phyloP scores from a whole-genome alignment of 1,139 yeast genomes.

The Hyphopichia buzzinii region DNA sequence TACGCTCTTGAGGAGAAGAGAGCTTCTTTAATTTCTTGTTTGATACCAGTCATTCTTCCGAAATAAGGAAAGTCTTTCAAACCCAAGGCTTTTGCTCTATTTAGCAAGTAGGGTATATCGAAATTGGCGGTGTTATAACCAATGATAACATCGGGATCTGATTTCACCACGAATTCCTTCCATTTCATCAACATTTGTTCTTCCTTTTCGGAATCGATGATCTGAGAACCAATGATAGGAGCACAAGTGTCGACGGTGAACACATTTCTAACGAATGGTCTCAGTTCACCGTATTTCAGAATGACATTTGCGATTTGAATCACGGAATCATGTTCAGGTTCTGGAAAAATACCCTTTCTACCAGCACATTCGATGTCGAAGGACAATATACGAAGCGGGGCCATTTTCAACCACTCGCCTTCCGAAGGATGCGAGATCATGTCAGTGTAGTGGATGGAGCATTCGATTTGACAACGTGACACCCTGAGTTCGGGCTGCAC shows the following conservation, averaged over 20 bases:
- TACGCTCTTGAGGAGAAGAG: slow-evolving; percentile 92
- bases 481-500: slow-evolving; percentile 37
- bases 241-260: slow-evolving; percentile 91
- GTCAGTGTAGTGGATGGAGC: slow-evolving; percentile 63
- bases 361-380: slow-evolving; percentile 99
- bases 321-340: slow-evolving; percentile 88
- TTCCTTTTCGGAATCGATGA: slow-evolving; percentile 73
- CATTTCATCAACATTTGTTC: slow-evolving; percentile 80
- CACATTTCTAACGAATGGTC: slow-evolving; percentile 91
- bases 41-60: slow-evolving; percentile 66
- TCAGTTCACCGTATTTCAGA: slow-evolving; percentile 70
- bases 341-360: slow-evolving; percentile 94
- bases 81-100: slow-evolving; percentile 76
- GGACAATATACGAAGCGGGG: slow-evolving; percentile 89
- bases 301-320: slow-evolving; percentile 97
- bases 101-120: slow-evolving; percentile 89
- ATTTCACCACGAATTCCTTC: slow-evolving; percentile 78
- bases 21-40: slow-evolving; percentile 78
- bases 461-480: slow-evolving; percentile 86
- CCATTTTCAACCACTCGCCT: slow-evolving; percentile 91
- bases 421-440: slow-evolving; percentile 81
- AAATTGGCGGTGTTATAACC: slow-evolving; percentile 95
- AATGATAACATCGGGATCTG: slow-evolving; percentile 94
- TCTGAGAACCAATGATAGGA: slow-evolving; percentile 91
- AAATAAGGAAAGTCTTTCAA: slow-evolving; percentile 77